A percentile compares a stretch with the other conserved stretches of the same genome.
These are phyloP conservation scores for Heliamphora pulchella DNA, from an alignment of 179 eudicot genomes.

Conservation along the genomic window DNA sequence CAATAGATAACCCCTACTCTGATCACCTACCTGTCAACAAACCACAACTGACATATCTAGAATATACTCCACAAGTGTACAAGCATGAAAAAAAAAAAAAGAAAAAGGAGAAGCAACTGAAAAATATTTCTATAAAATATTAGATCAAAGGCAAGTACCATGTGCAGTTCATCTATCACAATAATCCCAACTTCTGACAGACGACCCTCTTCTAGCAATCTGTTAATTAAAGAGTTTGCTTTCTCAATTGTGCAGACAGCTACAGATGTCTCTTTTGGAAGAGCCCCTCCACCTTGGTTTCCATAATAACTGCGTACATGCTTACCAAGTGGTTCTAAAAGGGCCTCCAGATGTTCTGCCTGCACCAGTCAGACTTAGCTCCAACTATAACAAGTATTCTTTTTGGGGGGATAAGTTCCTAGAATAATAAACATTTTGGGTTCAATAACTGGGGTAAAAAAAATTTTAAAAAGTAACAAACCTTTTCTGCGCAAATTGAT, in stretches of 20 bases:
- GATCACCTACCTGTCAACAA: slow-evolving; percentile 86
- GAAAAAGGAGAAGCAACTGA: neutral
- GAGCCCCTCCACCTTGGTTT: slow-evolving; percentile 91
- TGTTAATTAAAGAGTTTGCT: slow-evolving; percentile 90
- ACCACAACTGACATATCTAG: slow-evolving; percentile 19
- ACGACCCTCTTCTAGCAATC: slow-evolving; percentile 92
- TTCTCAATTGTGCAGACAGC: slow-evolving; percentile 99
- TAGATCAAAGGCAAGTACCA: slow-evolving; percentile 41
- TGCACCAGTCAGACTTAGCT: slow-evolving; percentile 23
- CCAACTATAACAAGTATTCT: neutral
- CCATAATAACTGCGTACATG: slow-evolving; percentile 97
- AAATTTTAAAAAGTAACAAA: slow-evolving; percentile 14
- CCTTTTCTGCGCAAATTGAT: slow-evolving; percentile 98
- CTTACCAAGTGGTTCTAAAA: slow-evolving; percentile 81
- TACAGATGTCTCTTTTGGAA: slow-evolving; percentile 91
- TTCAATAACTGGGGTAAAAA: neutral
- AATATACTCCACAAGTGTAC: neutral
- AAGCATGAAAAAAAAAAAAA: neutral
- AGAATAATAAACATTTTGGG: neutral
- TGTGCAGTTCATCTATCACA: slow-evolving; percentile 98
- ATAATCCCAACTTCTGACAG: slow-evolving; percentile 94
- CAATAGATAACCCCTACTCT: slow-evolving; percentile 92
- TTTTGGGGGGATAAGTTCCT: neutral
- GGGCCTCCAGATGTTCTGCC: slow-evolving; percentile 91
- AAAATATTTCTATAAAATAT: neutral